Percentiles rank a stretch among this genome's conserved stretches.
phyloP scores from a whole-genome alignment of 2,329 filamentous ascomycete genomes.

The Venturia oleaginea region DNA sequence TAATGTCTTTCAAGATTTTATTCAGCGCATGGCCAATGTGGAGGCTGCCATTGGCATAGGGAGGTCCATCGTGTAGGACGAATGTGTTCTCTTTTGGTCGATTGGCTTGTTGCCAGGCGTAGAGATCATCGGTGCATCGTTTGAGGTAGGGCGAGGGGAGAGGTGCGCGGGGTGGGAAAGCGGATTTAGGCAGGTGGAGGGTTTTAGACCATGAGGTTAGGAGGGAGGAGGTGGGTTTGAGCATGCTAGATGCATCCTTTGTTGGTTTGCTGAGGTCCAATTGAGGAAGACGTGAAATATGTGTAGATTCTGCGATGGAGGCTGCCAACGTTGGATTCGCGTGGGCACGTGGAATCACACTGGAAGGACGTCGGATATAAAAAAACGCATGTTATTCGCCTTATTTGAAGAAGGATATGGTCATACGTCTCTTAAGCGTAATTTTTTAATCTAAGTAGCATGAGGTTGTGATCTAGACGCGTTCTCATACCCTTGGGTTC shows the following conservation, averaged over 20 bases:
- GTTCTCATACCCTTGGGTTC: too few relatives aligned
- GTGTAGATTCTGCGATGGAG: neutral
- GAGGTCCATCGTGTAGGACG: slow-evolving; percentile 86
- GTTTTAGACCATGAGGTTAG: slow-evolving; percentile 12
- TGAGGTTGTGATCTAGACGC: too few relatives aligned
- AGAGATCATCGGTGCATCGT: slow-evolving; percentile 78
- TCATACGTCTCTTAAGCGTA: too few relatives aligned
- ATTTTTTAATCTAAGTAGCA: too few relatives aligned
- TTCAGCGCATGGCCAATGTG: slow-evolving; percentile 94
- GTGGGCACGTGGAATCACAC: neutral
- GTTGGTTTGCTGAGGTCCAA: neutral
- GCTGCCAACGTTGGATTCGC: neutral
- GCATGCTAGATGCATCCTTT: slow-evolving; percentile 12
- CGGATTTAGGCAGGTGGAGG: slow-evolving; percentile 40
- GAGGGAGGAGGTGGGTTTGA: slow-evolving; percentile 10
- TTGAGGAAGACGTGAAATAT: neutral
- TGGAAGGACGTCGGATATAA: too few relatives aligned
- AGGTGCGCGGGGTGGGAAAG: slow-evolving; percentile 38
- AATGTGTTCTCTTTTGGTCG: slow-evolving; percentile 46
- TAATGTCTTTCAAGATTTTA: slow-evolving; percentile 94
- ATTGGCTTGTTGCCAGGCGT: slow-evolving; percentile 63
- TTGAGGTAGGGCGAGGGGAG: slow-evolving; percentile 47
- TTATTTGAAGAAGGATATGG: too few relatives aligned
- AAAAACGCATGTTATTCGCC: too few relatives aligned
- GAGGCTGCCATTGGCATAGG: slow-evolving; percentile 87